These are phyloP conservation scores for Xeromyces bisporus DNA, from an alignment of 495 filamentous ascomycete species.

Conservation along the genomic window DNA sequence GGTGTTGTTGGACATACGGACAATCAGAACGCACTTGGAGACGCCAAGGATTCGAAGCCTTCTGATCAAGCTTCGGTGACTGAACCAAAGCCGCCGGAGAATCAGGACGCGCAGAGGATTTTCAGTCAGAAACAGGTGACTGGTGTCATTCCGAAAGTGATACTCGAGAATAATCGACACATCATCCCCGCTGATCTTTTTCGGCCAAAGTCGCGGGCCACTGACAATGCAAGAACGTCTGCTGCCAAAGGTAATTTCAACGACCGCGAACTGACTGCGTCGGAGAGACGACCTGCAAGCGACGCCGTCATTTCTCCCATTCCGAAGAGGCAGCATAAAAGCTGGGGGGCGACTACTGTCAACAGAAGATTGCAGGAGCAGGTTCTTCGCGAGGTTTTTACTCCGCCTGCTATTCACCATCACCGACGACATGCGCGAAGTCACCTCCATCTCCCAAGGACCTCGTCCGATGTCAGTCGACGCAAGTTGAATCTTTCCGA, in stretches of 20 bases:
- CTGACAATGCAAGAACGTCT: slow-evolving; percentile 9
- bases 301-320: slow-evolving; percentile 1
- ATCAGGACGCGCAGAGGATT: slow-evolving; percentile 38
- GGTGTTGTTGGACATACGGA: slow-evolving; percentile 10
- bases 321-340: slow-evolving; percentile 34
- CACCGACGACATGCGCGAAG: slow-evolving; percentile 45
- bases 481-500: slow-evolving; percentile 19
- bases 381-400: slow-evolving; percentile 87
- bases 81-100: slow-evolving; percentile 7
- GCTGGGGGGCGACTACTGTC: slow-evolving; percentile 92
- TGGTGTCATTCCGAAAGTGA: slow-evolving; percentile 66
- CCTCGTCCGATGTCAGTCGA: slow-evolving; percentile 19
- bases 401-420: slow-evolving; percentile 60
- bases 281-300: too few species aligned
- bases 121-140: slow-evolving; percentile 63
- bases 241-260: slow-evolving; percentile 8
- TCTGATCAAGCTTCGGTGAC: slow-evolving; percentile 8
- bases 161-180: slow-evolving; percentile 88
- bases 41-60: slow-evolving; percentile 6
- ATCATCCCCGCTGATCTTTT: slow-evolving; percentile 79
- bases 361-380: slow-evolving; percentile 79
- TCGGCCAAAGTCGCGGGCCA: slow-evolving; percentile 16
- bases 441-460: slow-evolving; percentile 36
- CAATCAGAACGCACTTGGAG: slow-evolving; percentile 5
- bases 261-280: slow-evolving; percentile 3